Evolutionary conservation across 2,329 filamentous ascomycete genomes (phyloP).

Genomic region (Stagonosporopsis tanaceti): DNA sequence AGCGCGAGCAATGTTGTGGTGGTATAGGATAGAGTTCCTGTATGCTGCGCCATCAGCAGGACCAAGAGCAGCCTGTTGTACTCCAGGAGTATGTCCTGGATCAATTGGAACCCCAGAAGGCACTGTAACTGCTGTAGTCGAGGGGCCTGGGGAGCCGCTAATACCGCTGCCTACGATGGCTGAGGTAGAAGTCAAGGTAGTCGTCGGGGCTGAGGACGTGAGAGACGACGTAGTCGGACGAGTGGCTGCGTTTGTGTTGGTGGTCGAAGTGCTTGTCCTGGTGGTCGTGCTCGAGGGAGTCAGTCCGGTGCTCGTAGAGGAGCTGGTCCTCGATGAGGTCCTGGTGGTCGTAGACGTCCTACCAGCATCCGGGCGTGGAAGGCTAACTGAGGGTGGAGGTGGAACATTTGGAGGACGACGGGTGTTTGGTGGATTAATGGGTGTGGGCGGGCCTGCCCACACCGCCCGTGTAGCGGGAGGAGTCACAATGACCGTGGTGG

Average conservation of each 20-base stretch:
- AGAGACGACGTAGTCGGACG: background rate
- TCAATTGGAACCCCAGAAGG: constrained; percentile 10
- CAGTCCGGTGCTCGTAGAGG: background rate
- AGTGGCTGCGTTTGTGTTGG: background rate
- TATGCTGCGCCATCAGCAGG: constrained; percentile 36
- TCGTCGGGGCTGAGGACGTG: background rate
- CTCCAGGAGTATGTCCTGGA: constrained; percentile 30
- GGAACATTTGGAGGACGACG: constrained; percentile 4
- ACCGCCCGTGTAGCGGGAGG: constrained; percentile 20
- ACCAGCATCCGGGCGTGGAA: constrained; percentile 2
- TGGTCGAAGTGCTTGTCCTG: background rate
- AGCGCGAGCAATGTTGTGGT: constrained; percentile 86
- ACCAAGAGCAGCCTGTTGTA: constrained; percentile 33
- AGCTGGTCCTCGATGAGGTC: background rate
- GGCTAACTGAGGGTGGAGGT: constrained; percentile 6
- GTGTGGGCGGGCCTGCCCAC: constrained; percentile 17
- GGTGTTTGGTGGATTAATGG: constrained; percentile 3
- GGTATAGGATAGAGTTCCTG: constrained; percentile 58
- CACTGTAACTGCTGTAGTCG: background rate
- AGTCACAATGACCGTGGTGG: constrained; percentile 26
- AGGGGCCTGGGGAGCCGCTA: background rate
- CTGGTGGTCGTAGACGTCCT: background rate
- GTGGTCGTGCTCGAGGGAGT: background rate
- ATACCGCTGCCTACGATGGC: background rate
- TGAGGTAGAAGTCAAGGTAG: background rate